Evolutionary conservation across 2,329 filamentous ascomycete genomes (phyloP), one percentile per base, ranked within the genome.

Genomic region (Clonostachys chloroleuca): DNA sequence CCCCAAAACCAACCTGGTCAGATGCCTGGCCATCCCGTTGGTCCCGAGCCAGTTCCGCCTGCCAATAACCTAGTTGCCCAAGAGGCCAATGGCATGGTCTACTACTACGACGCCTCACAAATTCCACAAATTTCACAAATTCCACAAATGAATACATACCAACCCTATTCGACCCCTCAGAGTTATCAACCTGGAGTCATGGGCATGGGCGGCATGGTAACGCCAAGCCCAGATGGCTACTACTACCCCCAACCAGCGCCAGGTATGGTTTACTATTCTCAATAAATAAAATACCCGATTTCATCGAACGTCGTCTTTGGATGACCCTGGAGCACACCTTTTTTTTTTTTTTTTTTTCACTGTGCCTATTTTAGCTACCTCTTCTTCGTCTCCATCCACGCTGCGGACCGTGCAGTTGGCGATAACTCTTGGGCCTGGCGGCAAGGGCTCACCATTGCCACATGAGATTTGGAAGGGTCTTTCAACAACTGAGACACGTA

Each of bases 41-140:
- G 24, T 30, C 24, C 24, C 24, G 24, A 9, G 24, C 24, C 24
- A 30, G 12, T 6, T 10, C 60, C 45, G 40, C 53, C 49, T 30
- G 56, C 62, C n/a, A 35, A 10, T 34, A 79, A 73, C 52, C 64
- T 83, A 40, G 79, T 86, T 43, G 89, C 90, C 1, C 92, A 96
- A 64, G 92, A 97, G 70, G 84, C 86, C 53, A 95, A 96, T 56
- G 94, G 94, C 51, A 97, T 95, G 80, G 91, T 96, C 1, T 97
- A 95, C 66, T 99, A 96, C 63, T 92, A 91, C 58, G 88, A 95
- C 60, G 78, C 89, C 8, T 78, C 84, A n/a, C 86, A 91, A 60
- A 71, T 92, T 43, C 72, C 81, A 24, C 24, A 10, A 60, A 71
- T 92, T 43, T 72, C 81, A 24, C 24, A 10, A 10, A 30, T 30